A percentile compares a stretch with the other conserved stretches of the same genome.
phyloP scores from a whole-genome alignment of 1,284 basidiomycete genomes.

The Afroboletus lepidellus region DNA sequence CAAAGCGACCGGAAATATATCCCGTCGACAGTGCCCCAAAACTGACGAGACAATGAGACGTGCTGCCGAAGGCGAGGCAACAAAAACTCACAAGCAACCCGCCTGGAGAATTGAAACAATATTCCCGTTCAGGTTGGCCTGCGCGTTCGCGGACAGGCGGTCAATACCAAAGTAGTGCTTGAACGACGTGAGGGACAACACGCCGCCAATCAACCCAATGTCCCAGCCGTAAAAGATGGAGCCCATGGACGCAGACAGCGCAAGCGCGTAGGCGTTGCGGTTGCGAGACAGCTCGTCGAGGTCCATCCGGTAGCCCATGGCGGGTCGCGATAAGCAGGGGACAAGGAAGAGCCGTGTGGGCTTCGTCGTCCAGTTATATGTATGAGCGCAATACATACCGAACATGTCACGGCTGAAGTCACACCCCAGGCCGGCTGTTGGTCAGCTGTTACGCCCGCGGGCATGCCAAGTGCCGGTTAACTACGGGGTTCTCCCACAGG shows the following conservation, averaged over 20 bases:
- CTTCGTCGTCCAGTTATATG: conserved; percentile 1
- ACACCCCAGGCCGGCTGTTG: too few relatives aligned
- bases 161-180: conserved; percentile 46
- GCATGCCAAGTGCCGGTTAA: neutral
- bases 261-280: conserved; percentile 46
- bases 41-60: conserved; percentile 25
- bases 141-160: conserved; percentile 34
- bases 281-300: conserved; percentile 33
- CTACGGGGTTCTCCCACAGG: neutral
- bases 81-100: conserved; percentile 52
- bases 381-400: conserved; percentile 2
- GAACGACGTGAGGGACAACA: conserved; percentile 46
- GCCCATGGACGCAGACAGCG: conserved; percentile 46
- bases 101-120: conserved; percentile 59
- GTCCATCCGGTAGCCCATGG: conserved; percentile 28
- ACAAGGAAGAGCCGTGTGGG: neutral
- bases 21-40: conserved; percentile 46
- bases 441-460: conserved; percentile 1
- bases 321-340: neutral
- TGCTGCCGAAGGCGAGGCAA: neutral
- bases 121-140: conserved; percentile 48
- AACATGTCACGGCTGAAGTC: neutral
- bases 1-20: conserved; percentile 42
- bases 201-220: conserved; percentile 49
- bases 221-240: conserved; percentile 42